phyloP scores from a whole-genome alignment of 208 protist species.

The Acanthamoeba divionensis region DNA sequence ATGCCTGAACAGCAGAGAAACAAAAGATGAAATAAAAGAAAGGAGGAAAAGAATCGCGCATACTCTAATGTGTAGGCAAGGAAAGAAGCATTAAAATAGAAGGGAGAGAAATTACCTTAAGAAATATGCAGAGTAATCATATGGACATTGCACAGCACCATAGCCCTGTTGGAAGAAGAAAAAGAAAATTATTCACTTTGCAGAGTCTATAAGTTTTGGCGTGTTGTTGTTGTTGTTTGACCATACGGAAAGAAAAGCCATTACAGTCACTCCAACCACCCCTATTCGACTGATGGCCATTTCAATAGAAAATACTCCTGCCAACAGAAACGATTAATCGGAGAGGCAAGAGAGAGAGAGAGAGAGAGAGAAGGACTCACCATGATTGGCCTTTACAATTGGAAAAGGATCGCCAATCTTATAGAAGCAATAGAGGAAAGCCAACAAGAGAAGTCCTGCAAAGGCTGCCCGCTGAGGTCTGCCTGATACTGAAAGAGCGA shows the following conservation, averaged over 20 bases:
- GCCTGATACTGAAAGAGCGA: not conserved
- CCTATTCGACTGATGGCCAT: constrained; percentile 23
- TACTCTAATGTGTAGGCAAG: not conserved
- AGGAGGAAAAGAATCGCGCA: not conserved
- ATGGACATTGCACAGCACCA: constrained; percentile 27
- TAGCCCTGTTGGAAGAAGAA: constrained; percentile 17
- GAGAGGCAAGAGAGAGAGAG: not conserved
- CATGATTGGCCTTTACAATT: constrained; percentile 20
- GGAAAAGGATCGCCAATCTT: constrained; percentile 46
- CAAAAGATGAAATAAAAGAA: not conserved
- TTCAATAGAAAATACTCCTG: constrained; percentile 52
- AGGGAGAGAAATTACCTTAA: not conserved
- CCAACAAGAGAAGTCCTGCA: not conserved
- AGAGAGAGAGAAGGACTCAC: too few relatives aligned
- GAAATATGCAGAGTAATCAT: constrained; percentile 35
- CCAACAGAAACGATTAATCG: not conserved
- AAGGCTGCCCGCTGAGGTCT: not conserved
- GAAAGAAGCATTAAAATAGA: not conserved
- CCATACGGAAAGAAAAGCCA: constrained; percentile 50
- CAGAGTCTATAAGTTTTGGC: too few relatives aligned
- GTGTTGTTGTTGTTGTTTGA: too few relatives aligned
- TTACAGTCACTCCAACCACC: constrained; percentile 43
- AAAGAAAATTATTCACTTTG: too few relatives aligned
- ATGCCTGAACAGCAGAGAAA: not conserved
- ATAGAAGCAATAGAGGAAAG: constrained; percentile 37